Evolutionary conservation across 2,329 filamentous ascomycete genomes (phyloP), one percentile per base, ranked within the genome.

Genomic region (Aspergillus unguis): DNA sequence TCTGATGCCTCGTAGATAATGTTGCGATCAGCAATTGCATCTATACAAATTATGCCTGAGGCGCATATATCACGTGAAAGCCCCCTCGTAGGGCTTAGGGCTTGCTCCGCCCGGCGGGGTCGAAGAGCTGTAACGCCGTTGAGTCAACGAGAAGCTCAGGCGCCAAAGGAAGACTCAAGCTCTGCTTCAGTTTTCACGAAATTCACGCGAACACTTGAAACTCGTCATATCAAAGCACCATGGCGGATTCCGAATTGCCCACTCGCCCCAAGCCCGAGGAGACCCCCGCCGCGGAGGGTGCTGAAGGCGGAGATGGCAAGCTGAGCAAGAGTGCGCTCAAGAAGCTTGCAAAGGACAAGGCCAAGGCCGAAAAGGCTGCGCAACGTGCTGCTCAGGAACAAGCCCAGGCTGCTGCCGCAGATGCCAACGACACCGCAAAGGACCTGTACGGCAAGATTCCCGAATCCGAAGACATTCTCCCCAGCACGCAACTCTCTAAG

Each of bases 261-360:
- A 64, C 64, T 60, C 70, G 69, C 56, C 67, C 70, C 53, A 72
- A 72, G 65, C 67, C 69, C 55, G 69, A 72, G 56, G 67, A 69
- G 50, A 64, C 63, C 33, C 63, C 61, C 33, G 59, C 67, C 50
- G 53, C 66, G 26, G 69, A 64, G 43, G 49, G 64, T 27, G 69
- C 63, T 43, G 74, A 72, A 56, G 75, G 71, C 46, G 66, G 52
- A 36, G 59, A 61, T 44, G 64, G 57, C 49, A 69, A 69, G 62
- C 62, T 66, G 38, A 90, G 86, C 56, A 92, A 95, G 77, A 92
- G 86, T 73, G 90, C 85, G 11, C 76, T 87, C 59, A 95, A 95
- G 78, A 95, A 95, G 78, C 85, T 88, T 42, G 87, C 88, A 63
- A 95, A 95, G 76, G 89, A 92, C 28, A 91, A 91, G 76, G 92